These are phyloP conservation scores for Aspergillus clavatus DNA, from an alignment of 2,329 filamentous ascomycete species.

Conservation along the genomic window DNA sequence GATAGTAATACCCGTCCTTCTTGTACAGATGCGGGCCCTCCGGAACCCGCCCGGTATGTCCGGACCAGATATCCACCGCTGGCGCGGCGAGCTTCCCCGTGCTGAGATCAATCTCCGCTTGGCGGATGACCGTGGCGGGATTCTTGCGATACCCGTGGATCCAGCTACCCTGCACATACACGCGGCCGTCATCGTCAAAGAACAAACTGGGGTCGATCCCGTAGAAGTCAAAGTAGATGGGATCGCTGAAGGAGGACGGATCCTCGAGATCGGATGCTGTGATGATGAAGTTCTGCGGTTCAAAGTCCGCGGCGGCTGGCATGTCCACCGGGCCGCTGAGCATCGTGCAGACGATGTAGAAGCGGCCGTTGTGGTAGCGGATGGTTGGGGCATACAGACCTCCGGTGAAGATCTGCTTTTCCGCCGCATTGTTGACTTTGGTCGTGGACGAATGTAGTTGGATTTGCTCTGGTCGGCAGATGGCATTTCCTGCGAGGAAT, in stretches of 20 bases:
- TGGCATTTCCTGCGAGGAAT: too few relatives aligned
- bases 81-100: slow-evolving; percentile 10
- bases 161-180: too few relatives aligned
- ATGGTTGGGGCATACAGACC: slow-evolving; percentile 42
- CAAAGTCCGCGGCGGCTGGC: slow-evolving; percentile 21
- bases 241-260: slow-evolving; percentile 12
- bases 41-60: slow-evolving; percentile 38
- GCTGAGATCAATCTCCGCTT: slow-evolving; percentile 25
- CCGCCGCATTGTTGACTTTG: slow-evolving; percentile 24
- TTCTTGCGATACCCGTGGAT: too few relatives aligned
- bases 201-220: slow-evolving; percentile 11
- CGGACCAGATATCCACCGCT: slow-evolving; percentile 39
- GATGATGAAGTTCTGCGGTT: not conserved
- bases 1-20: slow-evolving; percentile 25
- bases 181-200: slow-evolving; percentile 10
- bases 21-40: slow-evolving; percentile 27
- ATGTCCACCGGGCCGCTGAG: too few relatives aligned
- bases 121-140: slow-evolving; percentile 1
- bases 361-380: slow-evolving; percentile 36
- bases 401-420: too few relatives aligned
- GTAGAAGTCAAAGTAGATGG: slow-evolving; percentile 4
- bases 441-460: slow-evolving; percentile 25
- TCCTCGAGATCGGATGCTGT: slow-evolving; percentile 1
- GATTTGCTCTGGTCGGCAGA: slow-evolving; percentile 30
- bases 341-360: too few relatives aligned